These are phyloP conservation scores for Phialophora macrospora DNA, from an alignment of 2,329 filamentous ascomycete species.

Conservation along the genomic window DNA sequence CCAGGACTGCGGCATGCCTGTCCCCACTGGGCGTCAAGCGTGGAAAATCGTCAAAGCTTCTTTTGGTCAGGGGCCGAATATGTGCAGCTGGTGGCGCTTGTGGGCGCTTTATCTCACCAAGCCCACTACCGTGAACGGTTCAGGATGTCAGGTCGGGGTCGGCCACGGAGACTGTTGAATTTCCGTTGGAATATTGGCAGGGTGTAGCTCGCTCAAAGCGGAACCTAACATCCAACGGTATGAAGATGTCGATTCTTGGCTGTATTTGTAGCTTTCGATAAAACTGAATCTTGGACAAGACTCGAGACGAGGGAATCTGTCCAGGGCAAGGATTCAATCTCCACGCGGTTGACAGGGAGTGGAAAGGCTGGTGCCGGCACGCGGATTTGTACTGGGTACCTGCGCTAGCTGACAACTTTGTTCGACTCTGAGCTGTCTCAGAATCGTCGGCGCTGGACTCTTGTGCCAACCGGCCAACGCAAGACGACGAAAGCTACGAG, in stretches of 20 bases:
- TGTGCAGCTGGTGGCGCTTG: slow-evolving; percentile 2
- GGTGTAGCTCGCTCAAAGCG: neutral
- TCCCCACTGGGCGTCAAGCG: slow-evolving; percentile 21
- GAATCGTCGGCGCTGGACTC: neutral
- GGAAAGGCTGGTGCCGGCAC: neutral
- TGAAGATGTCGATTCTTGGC: neutral
- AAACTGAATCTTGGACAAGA: neutral
- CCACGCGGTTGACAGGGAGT: slow-evolving; percentile 6
- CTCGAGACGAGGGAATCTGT: neutral
- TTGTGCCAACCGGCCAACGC: neutral
- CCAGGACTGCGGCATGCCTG: slow-evolving; percentile 7
- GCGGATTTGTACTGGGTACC: neutral
- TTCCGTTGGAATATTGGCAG: neutral
- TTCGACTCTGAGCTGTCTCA: neutral
- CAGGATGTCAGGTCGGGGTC: neutral
- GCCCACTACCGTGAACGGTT: neutral
- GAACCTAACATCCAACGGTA: neutral
- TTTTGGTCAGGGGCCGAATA: slow-evolving; percentile 6
- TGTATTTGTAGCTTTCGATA: neutral
- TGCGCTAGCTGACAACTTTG: neutral
- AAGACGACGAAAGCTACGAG: neutral
- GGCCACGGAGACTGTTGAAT: neutral
- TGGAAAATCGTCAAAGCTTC: slow-evolving; percentile 21
- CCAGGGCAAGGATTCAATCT: neutral
- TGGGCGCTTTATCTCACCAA: slow-evolving; percentile 11